phyloP scores from a whole-genome alignment of 2,329 filamentous ascomycete species.

The Aspergillus sp. region DNA sequence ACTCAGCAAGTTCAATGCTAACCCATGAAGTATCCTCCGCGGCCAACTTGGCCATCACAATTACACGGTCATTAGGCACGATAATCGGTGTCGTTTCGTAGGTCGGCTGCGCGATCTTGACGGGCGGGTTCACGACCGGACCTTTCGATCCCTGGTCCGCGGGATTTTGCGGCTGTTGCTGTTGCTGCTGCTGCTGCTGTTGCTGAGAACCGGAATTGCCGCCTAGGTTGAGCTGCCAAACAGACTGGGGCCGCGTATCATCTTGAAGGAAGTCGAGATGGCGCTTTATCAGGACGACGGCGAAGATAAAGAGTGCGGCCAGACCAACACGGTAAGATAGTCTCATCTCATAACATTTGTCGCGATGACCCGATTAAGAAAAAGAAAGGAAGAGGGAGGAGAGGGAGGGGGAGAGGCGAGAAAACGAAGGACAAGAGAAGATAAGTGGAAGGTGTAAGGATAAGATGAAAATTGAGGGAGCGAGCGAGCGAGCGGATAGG shows the following conservation, averaged over 20 bases:
- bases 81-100: constrained; percentile 31
- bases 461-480: constrained; percentile 2
- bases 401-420: constrained; percentile 1
- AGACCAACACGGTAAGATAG: constrained; percentile 27
- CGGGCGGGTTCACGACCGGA: neutral
- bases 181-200: neutral
- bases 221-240: constrained; percentile 29
- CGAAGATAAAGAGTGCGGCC: constrained; percentile 30
- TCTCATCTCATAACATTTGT: constrained; percentile 26
- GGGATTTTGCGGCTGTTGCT: neutral
- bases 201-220: constrained; percentile 6
- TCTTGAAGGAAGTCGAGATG: constrained; percentile 20
- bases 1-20: constrained; percentile 43
- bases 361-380: constrained; percentile 1
- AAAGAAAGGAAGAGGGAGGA: constrained; percentile 5
- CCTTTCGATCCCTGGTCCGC: constrained; percentile 1
- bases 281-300: constrained; percentile 29
- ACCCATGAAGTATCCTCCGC: constrained; percentile 50
- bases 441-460: constrained; percentile 1
- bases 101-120: constrained; percentile 8
- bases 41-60: constrained; percentile 45
- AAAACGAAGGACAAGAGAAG: constrained; percentile 7
- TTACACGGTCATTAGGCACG: constrained; percentile 38
- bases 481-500: neutral
- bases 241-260: constrained; percentile 19